Base-by-base conservation (phyloP, 495 filamentous ascomycete genomes). In the Penicillium paradoxum region DNA sequence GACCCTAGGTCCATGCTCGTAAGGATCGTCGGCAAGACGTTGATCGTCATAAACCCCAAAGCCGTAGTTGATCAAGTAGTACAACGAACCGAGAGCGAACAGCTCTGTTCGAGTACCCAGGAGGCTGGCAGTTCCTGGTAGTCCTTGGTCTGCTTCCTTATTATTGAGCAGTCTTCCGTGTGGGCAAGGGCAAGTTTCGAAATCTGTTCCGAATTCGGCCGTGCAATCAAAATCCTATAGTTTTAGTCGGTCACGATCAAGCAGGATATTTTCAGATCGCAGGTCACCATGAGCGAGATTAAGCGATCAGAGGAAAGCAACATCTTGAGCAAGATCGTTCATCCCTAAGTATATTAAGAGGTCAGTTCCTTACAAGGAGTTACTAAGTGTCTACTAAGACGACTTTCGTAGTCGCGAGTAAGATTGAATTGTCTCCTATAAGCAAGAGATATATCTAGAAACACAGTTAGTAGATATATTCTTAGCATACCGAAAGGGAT, bases 11-110 rank as follows among this genome's bases (percentile, higher is more conserved):
- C 66, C 63, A 65, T 73, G 66, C 1, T 73, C 66, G n/a, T 63
- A 51, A 39, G 62, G 62, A 64, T 69, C 64, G 10, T 72, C 60
- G 24, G 63, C 51, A 32, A 71, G 59, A 58, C 50, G 53, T 47
- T 47, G 62, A 59, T 73, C 65, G 27, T 56, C 63, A 57, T 67
- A 70, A 53, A 73, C 64, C 47, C 70, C 66, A 59, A 70, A 67
- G 5, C 67, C 69, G 43, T 75, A 73, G 45, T 70, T 71, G 15
- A 73, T 71, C 2, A 65, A 36, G 45, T 73, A 73, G 51, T 54
- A 72, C 14, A 73, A 42, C n/a, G 65, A 72, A 36, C 70, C 68
- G 32, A 73, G 58, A 13, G 67, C 67, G 21, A 74, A 73, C 42
- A 67, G 64, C 51, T 73, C 69, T 29, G 65, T 72, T 15, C 66